Percentiles rank a stretch among this genome's conserved stretches.
These are phyloP conservation scores for Aspergillus bertholletiae DNA, from an alignment of 495 filamentous ascomycete species.

Conservation along the genomic window DNA sequence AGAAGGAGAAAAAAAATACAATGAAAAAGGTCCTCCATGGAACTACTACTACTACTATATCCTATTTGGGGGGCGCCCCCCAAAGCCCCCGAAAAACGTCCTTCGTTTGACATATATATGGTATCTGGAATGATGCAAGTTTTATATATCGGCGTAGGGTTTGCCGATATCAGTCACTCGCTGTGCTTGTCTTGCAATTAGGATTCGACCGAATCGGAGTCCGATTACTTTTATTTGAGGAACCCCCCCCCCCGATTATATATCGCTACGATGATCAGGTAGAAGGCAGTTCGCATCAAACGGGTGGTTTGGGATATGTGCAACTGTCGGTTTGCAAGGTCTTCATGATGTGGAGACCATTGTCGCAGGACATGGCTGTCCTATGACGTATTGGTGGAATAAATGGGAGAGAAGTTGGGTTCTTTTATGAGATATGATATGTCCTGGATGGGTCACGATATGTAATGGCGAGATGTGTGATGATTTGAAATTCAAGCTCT, in stretches of 20 bases:
- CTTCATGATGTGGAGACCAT: not conserved
- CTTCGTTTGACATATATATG: not conserved
- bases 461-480: slow-evolving; percentile 4
- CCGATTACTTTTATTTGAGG: no score
- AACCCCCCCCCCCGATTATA: no score
- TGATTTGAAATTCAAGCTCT: slow-evolving; percentile 15
- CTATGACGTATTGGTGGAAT: not conserved
- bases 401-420: not conserved
- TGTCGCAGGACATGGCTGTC: not conserved
- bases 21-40: not conserved
- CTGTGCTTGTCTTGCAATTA: not conserved
- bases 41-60: no score
- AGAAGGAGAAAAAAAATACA: not conserved
- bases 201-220: not conserved
- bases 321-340: not conserved
- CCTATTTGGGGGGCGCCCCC: not conserved
- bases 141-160: not conserved
- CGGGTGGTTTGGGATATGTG: not conserved
- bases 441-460: not conserved
- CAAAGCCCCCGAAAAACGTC: no score
- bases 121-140: not conserved
- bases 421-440: not conserved
- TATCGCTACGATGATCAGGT: not conserved
- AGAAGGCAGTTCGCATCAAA: not conserved
- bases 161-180: not conserved